Base-by-base conservation (phyloP, 139 green algal genomes). In the Micractinium sp. region DNA sequence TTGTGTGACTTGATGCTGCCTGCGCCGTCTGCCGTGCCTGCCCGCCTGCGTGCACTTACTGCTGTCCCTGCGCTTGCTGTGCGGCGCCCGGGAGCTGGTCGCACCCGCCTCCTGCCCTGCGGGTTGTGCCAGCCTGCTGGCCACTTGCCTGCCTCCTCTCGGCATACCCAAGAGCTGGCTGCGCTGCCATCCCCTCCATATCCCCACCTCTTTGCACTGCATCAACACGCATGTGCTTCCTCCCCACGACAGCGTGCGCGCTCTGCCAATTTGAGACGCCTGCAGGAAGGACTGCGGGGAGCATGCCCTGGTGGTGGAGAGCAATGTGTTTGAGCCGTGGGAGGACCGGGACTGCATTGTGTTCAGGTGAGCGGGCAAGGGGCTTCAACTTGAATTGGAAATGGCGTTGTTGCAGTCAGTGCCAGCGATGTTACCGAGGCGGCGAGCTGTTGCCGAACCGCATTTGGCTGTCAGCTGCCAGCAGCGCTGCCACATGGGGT, bases 321-420 rank as follows among this genome's bases (percentile, higher is more conserved):
- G 15, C 82, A 87, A 87, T 63, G 36, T 87, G 82, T 80, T 80
- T 67, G 82, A 87, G 66, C 82, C 82, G 35, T 87, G 29, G 25
- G 66, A 87, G 63, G 82, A 87, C 82, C 25, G 29, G 25, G 63
- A 78, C n/a, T 29, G 41, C n/a, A n/a, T 47, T 15, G 53, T 47
- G 36, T 73, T 71, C 53, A 31, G 53, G 80, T 39, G 53, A 60
- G 75, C 15, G 20, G 15, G 33, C 16, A 1, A 23, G 33, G 1
- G 16, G 1, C 39, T 15, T n/a, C 27, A 41, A 27, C 0, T 82
- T 82, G 35, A 15, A 13, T 36, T 15, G 3, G 23, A 76, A 33
- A 19, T 33, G 15, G 25, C 3, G 20, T 36, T 33, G 69, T 36
- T 76, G 69, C 69, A 76, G 69, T 76, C 25, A 36, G 25, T 76